These are phyloP conservation scores for Esteya vermicola DNA, from an alignment of 2,329 filamentous ascomycete genomes.

Conservation along the genomic window DNA sequence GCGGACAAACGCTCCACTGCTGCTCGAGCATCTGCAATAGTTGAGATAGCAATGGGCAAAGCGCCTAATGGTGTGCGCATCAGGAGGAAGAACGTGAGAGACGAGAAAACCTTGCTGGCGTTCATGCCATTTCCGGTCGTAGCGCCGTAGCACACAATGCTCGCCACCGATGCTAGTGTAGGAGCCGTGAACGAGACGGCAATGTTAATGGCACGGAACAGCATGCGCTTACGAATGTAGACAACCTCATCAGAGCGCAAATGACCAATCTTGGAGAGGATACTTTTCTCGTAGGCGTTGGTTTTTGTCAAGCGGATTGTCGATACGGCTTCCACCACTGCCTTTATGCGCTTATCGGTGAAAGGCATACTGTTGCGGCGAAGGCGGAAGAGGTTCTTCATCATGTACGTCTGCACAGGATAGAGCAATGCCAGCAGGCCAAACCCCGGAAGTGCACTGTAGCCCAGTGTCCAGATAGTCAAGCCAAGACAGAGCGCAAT, in stretches of 20 bases:
- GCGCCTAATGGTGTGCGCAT: slow-evolving; percentile 12
- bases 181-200: slow-evolving; percentile 14
- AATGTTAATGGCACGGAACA: slow-evolving; percentile 13
- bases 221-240: slow-evolving; percentile 14
- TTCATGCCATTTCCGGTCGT: slow-evolving; percentile 7
- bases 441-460: slow-evolving; percentile 15
- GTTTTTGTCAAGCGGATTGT: slow-evolving; percentile 15
- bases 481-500: slow-evolving; percentile 15
- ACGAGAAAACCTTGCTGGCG: slow-evolving; percentile 10
- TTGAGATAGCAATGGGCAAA: slow-evolving; percentile 11
- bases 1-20: slow-evolving; percentile 12
- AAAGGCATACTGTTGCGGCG: slow-evolving; percentile 14
- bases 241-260: slow-evolving; percentile 13
- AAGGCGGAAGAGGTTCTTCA: slow-evolving; percentile 11
- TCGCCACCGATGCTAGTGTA: slow-evolving; percentile 12
- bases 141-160: slow-evolving; percentile 11
- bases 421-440: slow-evolving; percentile 13
- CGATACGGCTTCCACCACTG: slow-evolving; percentile 14
- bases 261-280: slow-evolving; percentile 12
- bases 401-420: slow-evolving; percentile 13
- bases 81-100: slow-evolving; percentile 13
- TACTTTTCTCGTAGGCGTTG: slow-evolving; percentile 13
- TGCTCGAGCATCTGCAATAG: slow-evolving; percentile 13
- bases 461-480: slow-evolving; percentile 13
- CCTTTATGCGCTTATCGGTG: slow-evolving; percentile 14